Evolutionary conservation across 768 basidiomycete species (phyloP), one percentile per base, ranked within the genome.

Genomic region (Hortiboletus campestris): DNA sequence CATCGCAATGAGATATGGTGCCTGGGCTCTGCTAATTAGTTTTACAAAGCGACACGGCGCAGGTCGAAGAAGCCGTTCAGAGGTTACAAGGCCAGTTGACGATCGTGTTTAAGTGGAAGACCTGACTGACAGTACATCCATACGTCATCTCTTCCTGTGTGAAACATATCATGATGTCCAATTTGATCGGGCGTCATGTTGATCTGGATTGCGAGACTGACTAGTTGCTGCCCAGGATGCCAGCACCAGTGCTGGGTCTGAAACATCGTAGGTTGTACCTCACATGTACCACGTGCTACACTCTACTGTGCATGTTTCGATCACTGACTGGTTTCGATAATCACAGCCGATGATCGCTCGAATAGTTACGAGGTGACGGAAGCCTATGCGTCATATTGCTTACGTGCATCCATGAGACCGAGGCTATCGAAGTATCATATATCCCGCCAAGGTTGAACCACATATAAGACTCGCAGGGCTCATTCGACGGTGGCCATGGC

Each of bases 11-110:
- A 52, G 25, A 22, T 16, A 7, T 45, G 53, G 20, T 19, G 31
- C 51, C 40, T 60, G 95, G 94, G 85, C 90, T 20, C 80, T 99
- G 3, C 75, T 98, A 31, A 96, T 70, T 98, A 98, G 80, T 97
- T 94, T 71, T 96, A 98, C 78, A 96, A 93, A 73, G 89, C 95
- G 51, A 97, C 95, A 2, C 92, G 92, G 8, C 84, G 91, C 63
- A 98, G 98, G 71, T 95, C 92, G n/a, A 91, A 86, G 75, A 93
- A 91, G 69, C 93, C 97, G 3, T 97, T 97, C 20, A 29, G 57
- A 89, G 88, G 77, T 91, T 52, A 91, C 89, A 9, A 90, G 76
- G 68, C 75, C 91, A 49, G 72, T 88, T 51, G 85, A 89, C 55
- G 74, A 74, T 2, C 62, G 68, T 14, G 65, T 76, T 22, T 86